These are phyloP conservation scores for Mycena vulgaris DNA, from an alignment of 768 basidiomycete species.

Conservation along the genomic window DNA sequence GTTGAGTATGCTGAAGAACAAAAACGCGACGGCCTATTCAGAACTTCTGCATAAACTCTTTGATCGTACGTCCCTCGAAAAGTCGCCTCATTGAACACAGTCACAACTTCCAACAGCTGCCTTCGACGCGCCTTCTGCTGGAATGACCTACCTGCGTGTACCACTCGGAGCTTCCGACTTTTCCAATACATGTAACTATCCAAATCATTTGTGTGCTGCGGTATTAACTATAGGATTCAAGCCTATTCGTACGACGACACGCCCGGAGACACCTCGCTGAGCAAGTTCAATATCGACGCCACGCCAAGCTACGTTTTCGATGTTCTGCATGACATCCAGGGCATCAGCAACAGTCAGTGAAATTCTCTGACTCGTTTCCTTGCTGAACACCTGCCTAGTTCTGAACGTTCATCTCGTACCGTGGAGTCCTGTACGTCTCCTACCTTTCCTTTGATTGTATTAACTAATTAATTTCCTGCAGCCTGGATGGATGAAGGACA, in stretches of 20 bases:
- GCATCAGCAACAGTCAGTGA: conserved; percentile 12
- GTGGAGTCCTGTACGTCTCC: conserved; percentile 15
- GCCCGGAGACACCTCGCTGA: conserved; percentile 46
- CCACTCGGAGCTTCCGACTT: conserved; percentile 53
- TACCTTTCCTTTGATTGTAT: not conserved
- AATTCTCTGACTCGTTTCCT: not conserved
- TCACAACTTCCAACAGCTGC: conserved; percentile 15
- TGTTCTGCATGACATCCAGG: conserved; percentile 47
- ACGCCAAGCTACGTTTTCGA: conserved; percentile 52
- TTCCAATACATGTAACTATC: conserved; percentile 33
- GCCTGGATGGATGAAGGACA: conserved; percentile 24
- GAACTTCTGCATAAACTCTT: conserved; percentile 47
- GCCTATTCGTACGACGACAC: conserved; percentile 51
- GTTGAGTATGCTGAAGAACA: conserved; percentile 63
- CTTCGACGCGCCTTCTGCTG: conserved; percentile 44
- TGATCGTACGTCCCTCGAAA: conserved; percentile 41
- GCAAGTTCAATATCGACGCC: conserved; percentile 45
- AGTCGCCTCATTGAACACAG: too few species aligned
- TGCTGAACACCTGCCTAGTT: not conserved
- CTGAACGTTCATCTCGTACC: conserved; percentile 17
- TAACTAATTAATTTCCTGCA: not conserved
- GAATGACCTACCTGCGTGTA: conserved; percentile 49
- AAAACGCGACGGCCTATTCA: conserved; percentile 46
- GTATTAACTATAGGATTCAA: not conserved
- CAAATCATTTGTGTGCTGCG: not conserved